These are phyloP conservation scores for Cylindricascospora bacillispora DNA, from an alignment of 1,139 yeast genomes.

Conservation along the genomic window DNA sequence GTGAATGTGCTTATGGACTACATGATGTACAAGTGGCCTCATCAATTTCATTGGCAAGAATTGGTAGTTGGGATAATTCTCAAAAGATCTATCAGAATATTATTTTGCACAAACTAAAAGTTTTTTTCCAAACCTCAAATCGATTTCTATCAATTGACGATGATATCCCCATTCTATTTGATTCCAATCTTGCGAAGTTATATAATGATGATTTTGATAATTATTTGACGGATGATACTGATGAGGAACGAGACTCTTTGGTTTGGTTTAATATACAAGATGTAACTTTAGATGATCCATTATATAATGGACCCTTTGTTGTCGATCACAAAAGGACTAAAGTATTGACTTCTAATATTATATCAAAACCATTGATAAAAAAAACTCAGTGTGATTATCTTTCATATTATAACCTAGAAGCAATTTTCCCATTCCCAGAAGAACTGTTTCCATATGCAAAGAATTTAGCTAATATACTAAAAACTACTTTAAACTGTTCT, in stretches of 20 bases:
- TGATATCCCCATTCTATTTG: slow-evolving; percentile 65
- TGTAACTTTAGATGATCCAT: slow-evolving; percentile 26
- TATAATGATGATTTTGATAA: slow-evolving; percentile 1
- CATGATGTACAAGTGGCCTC: slow-evolving; percentile 7
- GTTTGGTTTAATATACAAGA: slow-evolving; percentile 68
- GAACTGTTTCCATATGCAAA: neutral
- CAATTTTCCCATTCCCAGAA: neutral
- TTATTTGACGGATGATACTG: slow-evolving; percentile 30
- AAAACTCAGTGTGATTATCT: slow-evolving; percentile 32
- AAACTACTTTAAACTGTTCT: too few relatives aligned
- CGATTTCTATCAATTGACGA: slow-evolving; percentile 55
- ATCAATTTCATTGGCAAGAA: slow-evolving; percentile 17
- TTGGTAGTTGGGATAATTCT: slow-evolving; percentile 33
- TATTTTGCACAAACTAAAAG: slow-evolving; percentile 49
- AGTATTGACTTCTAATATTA: slow-evolving; percentile 14
- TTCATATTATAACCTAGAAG: slow-evolving; percentile 30
- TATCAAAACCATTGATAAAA: neutral
- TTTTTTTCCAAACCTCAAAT: slow-evolving; percentile 43
- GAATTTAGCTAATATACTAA: too few relatives aligned
- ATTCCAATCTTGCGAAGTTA: slow-evolving; percentile 35
- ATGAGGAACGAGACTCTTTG: slow-evolving; percentile 44
- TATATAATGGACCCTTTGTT: slow-evolving; percentile 20
- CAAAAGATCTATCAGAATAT: slow-evolving; percentile 62
- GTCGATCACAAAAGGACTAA: slow-evolving; percentile 18
- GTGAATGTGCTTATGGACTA: slow-evolving; percentile 25